Evolutionary conservation across 2,329 filamentous ascomycete species (phyloP).

Genomic region (Aureobasidium sp.): DNA sequence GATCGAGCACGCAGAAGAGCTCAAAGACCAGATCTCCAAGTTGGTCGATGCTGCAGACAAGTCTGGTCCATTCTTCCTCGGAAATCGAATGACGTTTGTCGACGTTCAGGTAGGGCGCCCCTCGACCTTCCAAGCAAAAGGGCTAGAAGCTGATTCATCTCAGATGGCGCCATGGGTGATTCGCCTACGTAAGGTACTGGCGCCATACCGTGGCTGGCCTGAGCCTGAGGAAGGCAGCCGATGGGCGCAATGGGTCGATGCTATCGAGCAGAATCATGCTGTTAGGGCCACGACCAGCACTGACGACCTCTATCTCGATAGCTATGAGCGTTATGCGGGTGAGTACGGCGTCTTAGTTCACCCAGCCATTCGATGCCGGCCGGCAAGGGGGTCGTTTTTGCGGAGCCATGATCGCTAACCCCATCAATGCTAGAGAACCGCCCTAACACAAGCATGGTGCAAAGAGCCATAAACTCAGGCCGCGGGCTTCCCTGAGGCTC

Average conservation of each 20-base stretch:
- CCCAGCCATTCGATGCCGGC: constrained; percentile 10
- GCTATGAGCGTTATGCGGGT: constrained; percentile 57
- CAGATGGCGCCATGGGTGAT: constrained; percentile 71
- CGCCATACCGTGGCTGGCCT: constrained; percentile 59
- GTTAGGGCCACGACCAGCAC: constrained; percentile 61
- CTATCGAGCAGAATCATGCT: constrained; percentile 57
- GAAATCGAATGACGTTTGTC: constrained; percentile 53
- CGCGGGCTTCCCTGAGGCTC: constrained; percentile 43
- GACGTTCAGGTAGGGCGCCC: constrained; percentile 43
- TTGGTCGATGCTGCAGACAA: constrained; percentile 51
- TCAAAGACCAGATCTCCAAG: constrained; percentile 60
- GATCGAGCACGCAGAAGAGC: constrained; percentile 50
- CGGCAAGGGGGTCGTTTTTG: not conserved
- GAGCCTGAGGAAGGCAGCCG: constrained; percentile 56
- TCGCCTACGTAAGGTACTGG: constrained; percentile 58
- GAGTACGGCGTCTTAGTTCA: constrained; percentile 25
- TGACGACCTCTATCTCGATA: constrained; percentile 60
- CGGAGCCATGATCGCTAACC: not conserved
- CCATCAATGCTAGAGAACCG: constrained; percentile 44
- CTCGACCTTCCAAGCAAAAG: not conserved
- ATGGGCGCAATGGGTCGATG: constrained; percentile 63
- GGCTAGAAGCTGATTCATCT: not conserved
- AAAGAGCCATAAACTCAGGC: constrained; percentile 53
- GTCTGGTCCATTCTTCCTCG: constrained; percentile 64
- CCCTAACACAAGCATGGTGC: constrained; percentile 41